Evolutionary conservation across 192 early-diverging fungal species (phyloP), one percentile per base, ranked within the genome.

Genomic region (Linderina pennispora): DNA sequence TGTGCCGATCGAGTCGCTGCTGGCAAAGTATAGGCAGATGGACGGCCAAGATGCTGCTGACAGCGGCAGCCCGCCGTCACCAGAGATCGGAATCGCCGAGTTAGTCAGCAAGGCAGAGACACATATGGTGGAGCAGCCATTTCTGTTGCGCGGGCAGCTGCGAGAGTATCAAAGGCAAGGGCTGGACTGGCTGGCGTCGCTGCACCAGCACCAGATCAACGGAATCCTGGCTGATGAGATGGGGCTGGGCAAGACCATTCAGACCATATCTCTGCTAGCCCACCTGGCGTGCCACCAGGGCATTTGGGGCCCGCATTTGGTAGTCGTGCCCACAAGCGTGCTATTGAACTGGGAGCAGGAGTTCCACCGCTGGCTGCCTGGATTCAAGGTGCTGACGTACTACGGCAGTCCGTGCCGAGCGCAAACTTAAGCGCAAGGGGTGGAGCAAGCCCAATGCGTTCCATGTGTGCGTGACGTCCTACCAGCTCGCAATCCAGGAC

Each of bases 221-320:
- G 87, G 94, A 0, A 97, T 99, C 48, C 50, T 97, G 36, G 96
- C 94, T 1, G 94, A 97, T 55, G 94, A 97, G 62, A 81, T 85
- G 89, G 84, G 90, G n/a, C 59, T 94, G 16, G 96, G 96, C 11
- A 99, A 99, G 73, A 97, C 96, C 0, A 80, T 99, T 1, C 96
- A 99, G 69, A 92, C 91, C 2, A 94, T 99, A 37, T 81, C 88
- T 3, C 88, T 96, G 42, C 72, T 97, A 7, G 81, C 78, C 5
- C 90, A 88, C 40, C 67, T 99, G 5, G 88, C 85, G 24, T 82
- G 80, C 45, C 67, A 77, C 43, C 41, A 83, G 10, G 69, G 90
- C 6, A 91, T 87, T 51, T 67, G 73, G 39, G 96, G 96, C 3
- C 96, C 96, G 1, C 91, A 86, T 54, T 58, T 99, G 39, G 83